Evolutionary conservation across 2,329 filamentous ascomycete genomes (phyloP), one percentile per base, ranked within the genome.

Genomic region (Neoscytalidium dimidiatum): DNA sequence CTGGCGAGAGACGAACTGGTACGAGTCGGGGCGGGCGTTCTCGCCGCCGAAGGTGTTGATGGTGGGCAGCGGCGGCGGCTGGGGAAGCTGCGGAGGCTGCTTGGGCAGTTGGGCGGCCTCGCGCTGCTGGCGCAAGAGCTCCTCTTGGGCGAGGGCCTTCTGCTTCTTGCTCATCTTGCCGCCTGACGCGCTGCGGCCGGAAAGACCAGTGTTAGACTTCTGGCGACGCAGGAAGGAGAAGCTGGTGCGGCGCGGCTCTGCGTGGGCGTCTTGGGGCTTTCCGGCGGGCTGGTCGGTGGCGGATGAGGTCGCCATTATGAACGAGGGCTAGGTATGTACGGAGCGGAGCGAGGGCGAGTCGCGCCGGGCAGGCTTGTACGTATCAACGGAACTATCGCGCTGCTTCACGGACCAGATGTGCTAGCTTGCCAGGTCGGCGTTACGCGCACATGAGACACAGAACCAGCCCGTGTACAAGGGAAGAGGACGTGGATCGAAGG

Each of bases 11-110:
- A 86, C 78, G 72, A 86, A 86, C 69, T 86, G 84, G 66, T 87
- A 77, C 7, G 86, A 86, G 71, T 91, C 89, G 31, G 88, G 84
- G 67, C 88, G 79, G 53, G 76, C 82, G 58, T 86, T 80, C 64
- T 92, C 90, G 69, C 86, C 86, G 67, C 87, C 87, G 72, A 88
- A 88, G 17, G 81, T 83, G 68, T 85, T 81, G 64, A 88, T 74
- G 81, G 82, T 71, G 74, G 79, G 73, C 74, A 84, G 68, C 73
- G 80, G 71, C 78, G 75, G 75, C 70, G 78, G 77, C 28, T 77
- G 76, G 26, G 85, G 85, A 31, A 88, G 80, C 70, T 84, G 85
- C 65, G 89, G 89, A 64, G 88, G 86, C 57, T 83, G 82, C 72
- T 83, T 83, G 46, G 87, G 84, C 43, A 88, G 81, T 67, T 81